These are phyloP conservation scores for Calonectria pseudoreteaudii DNA, from an alignment of 2,329 filamentous ascomycete species.

Conservation along the genomic window DNA sequence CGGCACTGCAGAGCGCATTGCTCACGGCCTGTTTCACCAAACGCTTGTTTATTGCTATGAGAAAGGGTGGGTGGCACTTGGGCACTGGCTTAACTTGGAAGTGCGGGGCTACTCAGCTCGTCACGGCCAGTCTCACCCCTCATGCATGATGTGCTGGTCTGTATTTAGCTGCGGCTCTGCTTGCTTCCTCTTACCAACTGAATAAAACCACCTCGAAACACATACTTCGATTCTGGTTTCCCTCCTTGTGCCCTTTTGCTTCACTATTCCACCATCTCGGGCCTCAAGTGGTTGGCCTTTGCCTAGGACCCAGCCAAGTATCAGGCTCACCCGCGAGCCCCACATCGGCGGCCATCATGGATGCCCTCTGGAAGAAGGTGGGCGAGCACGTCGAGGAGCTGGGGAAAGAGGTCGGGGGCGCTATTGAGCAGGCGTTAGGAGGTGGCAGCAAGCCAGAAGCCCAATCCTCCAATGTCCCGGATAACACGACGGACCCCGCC, in stretches of 20 bases:
- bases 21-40: background rate
- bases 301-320: background rate
- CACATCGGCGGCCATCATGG: constrained; percentile 30
- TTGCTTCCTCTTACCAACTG: background rate
- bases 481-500: constrained; percentile 48
- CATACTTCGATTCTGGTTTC: background rate
- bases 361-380: constrained; percentile 51
- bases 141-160: constrained; percentile 12
- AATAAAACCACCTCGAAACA: background rate
- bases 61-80: background rate
- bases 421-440: constrained; percentile 46
- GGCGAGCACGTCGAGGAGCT: constrained; percentile 36
- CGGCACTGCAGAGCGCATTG: background rate
- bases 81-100: background rate
- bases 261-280: background rate
- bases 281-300: background rate
- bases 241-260: background rate
- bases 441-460: constrained; percentile 52
- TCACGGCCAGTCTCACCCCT: constrained; percentile 4
- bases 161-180: background rate
- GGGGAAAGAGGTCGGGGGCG: constrained; percentile 44
- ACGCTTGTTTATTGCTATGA: background rate
- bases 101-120: constrained; percentile 1
- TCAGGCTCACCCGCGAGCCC: background rate
- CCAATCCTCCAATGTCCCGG: constrained; percentile 60